Evolutionary conservation across 2,329 filamentous ascomycete species (phyloP).

Genomic region (Trichocomaceae sp.): DNA sequence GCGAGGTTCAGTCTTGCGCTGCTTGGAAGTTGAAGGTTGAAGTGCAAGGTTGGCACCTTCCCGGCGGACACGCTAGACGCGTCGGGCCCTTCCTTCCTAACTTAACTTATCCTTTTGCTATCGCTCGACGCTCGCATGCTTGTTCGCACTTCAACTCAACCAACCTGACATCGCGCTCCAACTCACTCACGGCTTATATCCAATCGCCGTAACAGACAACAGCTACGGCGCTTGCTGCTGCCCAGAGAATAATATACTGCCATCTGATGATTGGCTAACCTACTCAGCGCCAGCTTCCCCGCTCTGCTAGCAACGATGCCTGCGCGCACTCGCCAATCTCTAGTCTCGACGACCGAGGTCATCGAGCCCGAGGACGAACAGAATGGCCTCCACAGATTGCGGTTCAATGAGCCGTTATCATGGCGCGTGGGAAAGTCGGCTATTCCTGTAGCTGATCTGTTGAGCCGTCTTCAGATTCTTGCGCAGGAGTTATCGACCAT

Average conservation of each 20-base stretch:
- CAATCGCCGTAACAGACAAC: not conserved
- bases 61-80: slow-evolving; percentile 15
- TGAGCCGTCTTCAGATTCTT: slow-evolving; percentile 72
- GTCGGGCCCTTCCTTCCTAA: slow-evolving; percentile 5
- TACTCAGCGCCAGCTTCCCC: slow-evolving; percentile 13
- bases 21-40: not conserved
- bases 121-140: not conserved
- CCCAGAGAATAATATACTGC: not conserved
- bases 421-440: slow-evolving; percentile 81
- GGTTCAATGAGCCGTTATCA: slow-evolving; percentile 79
- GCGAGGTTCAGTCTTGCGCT: not conserved
- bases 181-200: not conserved
- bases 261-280: slow-evolving; percentile 15
- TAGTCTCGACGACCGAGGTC: slow-evolving; percentile 24
- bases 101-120: not conserved
- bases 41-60: not conserved
- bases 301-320: slow-evolving; percentile 31
- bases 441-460: slow-evolving; percentile 74
- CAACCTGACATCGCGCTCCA: not conserved
- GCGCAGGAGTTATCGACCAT: slow-evolving; percentile 76
- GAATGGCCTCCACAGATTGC: slow-evolving; percentile 44
- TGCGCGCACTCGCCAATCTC: slow-evolving; percentile 37
- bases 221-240: not conserved
- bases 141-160: not conserved
- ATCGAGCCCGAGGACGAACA: slow-evolving; percentile 28